Base-by-base conservation (phyloP, 2,329 filamentous ascomycete species). In the Fusarium sp. region DNA sequence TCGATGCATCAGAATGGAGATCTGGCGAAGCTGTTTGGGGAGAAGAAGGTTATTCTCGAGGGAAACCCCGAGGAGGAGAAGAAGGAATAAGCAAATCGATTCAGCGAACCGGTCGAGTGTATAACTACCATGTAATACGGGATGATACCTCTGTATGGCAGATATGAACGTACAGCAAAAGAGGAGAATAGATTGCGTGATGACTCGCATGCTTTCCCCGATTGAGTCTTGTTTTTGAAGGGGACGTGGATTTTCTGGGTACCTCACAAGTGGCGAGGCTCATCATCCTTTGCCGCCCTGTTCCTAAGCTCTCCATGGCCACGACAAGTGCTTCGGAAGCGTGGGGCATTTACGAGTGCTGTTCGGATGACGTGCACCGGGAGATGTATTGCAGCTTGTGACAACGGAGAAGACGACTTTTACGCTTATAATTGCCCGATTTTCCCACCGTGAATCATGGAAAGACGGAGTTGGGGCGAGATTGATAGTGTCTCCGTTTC, bases 1-100 rank as follows among this genome's bases (percentile, higher is more conserved):
- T 91, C 91, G 4, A 98, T 99, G 96, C 95, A 98, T 82, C 92
- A 97, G 81, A 96, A 93, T 76, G 96, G 96, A 27, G 94, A 96
- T 72, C 82, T 99, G 74, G 93, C 94, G 11, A 96, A 96, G 85
- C 80, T 98, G 78, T 84, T 99, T 48, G 93, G 97, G 77, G 92
- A 97, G 80, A 97, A 97, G 85, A 88, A 89, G 65, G 92, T 98
- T n/a, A 81, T 99, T 56, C 79, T 80, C 4, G 85, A 89, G 62
- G 88, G 69, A 6, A 77, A 80, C 54, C 71, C 74, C 67, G 62
- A 77, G 71, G 62, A 77, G 71, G 62, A 77, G 71, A 64, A 80
- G 72, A 77, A 79, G 69, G 74, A 76, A 69, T 76, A 71, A 68
- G 31, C 42, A 27, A 18, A 40, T 15, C 6, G 31, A 41, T 33